Percentiles rank a stretch among this genome's conserved stretches.
Evolutionary conservation across 306 rosid genomes (phyloP).

Genomic region (Arachis hypogaea): DNA sequence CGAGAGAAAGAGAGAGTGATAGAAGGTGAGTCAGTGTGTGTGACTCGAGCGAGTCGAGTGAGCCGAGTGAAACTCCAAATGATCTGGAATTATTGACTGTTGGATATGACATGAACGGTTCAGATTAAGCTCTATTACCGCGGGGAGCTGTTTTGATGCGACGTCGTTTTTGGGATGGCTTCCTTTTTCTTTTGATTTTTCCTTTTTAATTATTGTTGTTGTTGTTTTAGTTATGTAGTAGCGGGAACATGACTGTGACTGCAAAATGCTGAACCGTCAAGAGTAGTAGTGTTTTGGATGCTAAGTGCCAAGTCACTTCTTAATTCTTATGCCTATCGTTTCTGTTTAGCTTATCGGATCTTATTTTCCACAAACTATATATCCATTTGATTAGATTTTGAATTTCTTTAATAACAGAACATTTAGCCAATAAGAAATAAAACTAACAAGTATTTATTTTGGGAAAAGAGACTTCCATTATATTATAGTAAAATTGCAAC

Average conservation of each 20-base stretch:
- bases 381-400: too few species aligned
- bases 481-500: too few species aligned
- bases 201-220: neutral
- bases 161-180: neutral
- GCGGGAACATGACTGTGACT: conserved; percentile 11
- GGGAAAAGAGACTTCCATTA: too few species aligned
- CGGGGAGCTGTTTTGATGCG: neutral
- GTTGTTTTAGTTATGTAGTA: neutral
- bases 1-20: conserved; percentile 28
- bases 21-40: conserved; percentile 46
- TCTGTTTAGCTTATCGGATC: too few species aligned
- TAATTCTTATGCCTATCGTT: neutral
- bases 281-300: neutral
- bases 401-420: too few species aligned
- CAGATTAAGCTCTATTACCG: conserved; percentile 20
- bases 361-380: too few species aligned
- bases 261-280: conserved; percentile 16
- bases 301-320: too few species aligned
- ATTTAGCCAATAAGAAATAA: too few species aligned
- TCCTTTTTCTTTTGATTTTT: neutral
- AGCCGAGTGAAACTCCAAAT: conserved; percentile 16
- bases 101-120: conserved; percentile 28
- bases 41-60: conserved; percentile 27
- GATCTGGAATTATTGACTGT: neutral
- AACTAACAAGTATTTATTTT: too few species aligned